phyloP scores from a whole-genome alignment of 345 rosid genomes.

The Sisymbrium altissimum region DNA sequence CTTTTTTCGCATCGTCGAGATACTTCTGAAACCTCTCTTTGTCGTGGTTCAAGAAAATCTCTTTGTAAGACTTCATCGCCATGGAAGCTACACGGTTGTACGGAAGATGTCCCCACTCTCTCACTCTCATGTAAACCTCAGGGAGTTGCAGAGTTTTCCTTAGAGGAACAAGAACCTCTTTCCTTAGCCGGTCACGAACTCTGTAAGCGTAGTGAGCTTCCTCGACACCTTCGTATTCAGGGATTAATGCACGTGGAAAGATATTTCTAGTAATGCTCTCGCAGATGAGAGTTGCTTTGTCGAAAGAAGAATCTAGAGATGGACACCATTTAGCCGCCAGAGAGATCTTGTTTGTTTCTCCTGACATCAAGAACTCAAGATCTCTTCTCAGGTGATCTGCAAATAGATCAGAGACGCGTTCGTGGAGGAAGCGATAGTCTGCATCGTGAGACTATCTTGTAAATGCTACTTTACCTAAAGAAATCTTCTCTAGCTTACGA shows the following conservation, averaged over 20 bases:
- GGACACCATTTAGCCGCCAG: conserved; percentile 80
- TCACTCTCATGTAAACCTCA: conserved; percentile 56
- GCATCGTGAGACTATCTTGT: conserved; percentile 42
- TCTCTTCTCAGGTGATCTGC: conserved; percentile 38
- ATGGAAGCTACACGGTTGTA: conserved; percentile 56
- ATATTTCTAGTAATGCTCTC: conserved; percentile 56
- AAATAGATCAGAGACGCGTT: conserved; percentile 51
- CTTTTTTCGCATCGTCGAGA: conserved; percentile 41
- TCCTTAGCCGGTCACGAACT: conserved; percentile 58
- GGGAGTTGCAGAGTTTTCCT: conserved; percentile 54
- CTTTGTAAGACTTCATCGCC: conserved; percentile 61
- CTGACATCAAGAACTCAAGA: conserved; percentile 30
- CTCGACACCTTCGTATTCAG: conserved; percentile 53
- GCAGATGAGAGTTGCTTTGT: conserved; percentile 44
- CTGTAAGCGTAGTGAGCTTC: conserved; percentile 64
- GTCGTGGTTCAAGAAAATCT: conserved; percentile 49
- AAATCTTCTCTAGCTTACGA: conserved; percentile 36
- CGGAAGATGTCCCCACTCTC: conserved; percentile 44
- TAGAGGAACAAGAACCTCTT: conserved; percentile 54
- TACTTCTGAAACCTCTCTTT: conserved; percentile 40
- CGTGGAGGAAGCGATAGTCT: conserved; percentile 47
- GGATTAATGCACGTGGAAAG: conserved; percentile 39
- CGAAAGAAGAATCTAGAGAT: conserved; percentile 54
- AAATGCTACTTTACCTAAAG: conserved; percentile 42
- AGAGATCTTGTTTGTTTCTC: conserved; percentile 36